Evolutionary conservation across 768 basidiomycete species (phyloP), one percentile per base, ranked within the genome.

Genomic region (Lentinus brumalis): DNA sequence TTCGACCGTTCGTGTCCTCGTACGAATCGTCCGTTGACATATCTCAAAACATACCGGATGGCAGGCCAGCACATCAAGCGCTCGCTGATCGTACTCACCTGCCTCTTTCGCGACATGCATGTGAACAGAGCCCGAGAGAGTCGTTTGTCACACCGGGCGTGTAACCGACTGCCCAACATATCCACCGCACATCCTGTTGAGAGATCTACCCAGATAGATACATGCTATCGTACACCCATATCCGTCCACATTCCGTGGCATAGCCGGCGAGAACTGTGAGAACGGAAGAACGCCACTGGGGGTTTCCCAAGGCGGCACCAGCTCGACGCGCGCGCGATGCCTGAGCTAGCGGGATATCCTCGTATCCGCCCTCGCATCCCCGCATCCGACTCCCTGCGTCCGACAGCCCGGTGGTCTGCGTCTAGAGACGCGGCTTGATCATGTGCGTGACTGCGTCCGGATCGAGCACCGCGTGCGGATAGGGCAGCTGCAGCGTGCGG

Each of bases 381-480:
- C 35, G 21, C 35, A 35, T 35, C 35, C 35, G 35, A 35, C 1
- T 35, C 21, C n/a, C 45, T 46, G 45, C 45, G 18, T 18, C 46
- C 26, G 46, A 47, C 35, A 35, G 35, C 18, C 46, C 42, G 15
- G 32, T 53, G 30, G 30, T 44, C 7, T 26, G 18, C 21, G 26
- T 35, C 60, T 63, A 79, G 53, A 79, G 39, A 29, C 67, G 70
- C 0, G 84, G 74, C 64, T 83, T 85, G 63, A 88, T 82, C 75
- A 84, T 71, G 49, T 78, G 67, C 59, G 73, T 71, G 30, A 86
- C 66, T 31, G 80, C 79, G 31, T 75, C 71, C 26, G 88, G 87
- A 68, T 91, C 83, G 16, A 92, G 76, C 16, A 91, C 82, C 2
- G 80, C 64, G 61, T 83, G 74, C 1, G 89, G 89, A 69, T 90